A percentile compares a stretch with the other conserved stretches of the same genome.
Evolutionary conservation across 2,329 filamentous ascomycete genomes (phyloP).

Genomic region (Huntiella savannae): DNA sequence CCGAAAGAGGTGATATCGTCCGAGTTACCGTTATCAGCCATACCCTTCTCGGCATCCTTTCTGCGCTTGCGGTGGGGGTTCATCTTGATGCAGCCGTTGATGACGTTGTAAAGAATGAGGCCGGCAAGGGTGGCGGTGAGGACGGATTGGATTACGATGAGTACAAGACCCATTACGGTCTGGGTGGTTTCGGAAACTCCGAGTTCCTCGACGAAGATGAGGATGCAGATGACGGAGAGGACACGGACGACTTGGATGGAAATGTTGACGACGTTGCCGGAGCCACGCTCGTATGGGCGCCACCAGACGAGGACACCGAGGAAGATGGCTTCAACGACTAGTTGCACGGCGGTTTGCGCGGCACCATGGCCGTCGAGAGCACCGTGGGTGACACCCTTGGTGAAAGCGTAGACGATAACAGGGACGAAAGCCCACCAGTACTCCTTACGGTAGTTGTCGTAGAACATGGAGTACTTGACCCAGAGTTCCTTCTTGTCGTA

Average conservation of each 20-base stretch:
- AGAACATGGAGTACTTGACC: slow-evolving; percentile 94
- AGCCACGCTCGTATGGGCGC: slow-evolving; percentile 70
- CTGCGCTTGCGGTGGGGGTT: slow-evolving; percentile 79
- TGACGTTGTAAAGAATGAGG: slow-evolving; percentile 72
- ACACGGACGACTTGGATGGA: slow-evolving; percentile 77
- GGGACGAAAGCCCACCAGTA: slow-evolving; percentile 98
- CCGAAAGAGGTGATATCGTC: slow-evolving; percentile 72
- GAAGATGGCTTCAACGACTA: slow-evolving; percentile 66
- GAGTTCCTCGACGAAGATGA: slow-evolving; percentile 87
- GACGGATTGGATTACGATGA: slow-evolving; percentile 78
- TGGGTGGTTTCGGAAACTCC: slow-evolving; percentile 80
- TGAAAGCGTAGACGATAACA: slow-evolving; percentile 73
- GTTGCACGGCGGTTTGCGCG: slow-evolving; percentile 57
- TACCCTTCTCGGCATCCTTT: slow-evolving; percentile 66
- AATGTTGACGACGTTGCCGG: slow-evolving; percentile 85
- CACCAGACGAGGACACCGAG: slow-evolving; percentile 64
- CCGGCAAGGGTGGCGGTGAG: slow-evolving; percentile 71
- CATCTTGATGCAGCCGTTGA: slow-evolving; percentile 63
- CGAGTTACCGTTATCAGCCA: background rate
- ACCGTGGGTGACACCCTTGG: slow-evolving; percentile 71
- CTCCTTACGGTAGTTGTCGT: slow-evolving; percentile 81
- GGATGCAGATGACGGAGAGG: slow-evolving; percentile 69
- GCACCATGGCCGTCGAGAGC: slow-evolving; percentile 72
- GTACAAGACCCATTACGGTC: slow-evolving; percentile 78
- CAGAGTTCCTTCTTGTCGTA: slow-evolving; percentile 82